These are phyloP conservation scores for Colletotrichum somersetense DNA, from an alignment of 2,329 filamentous ascomycete species.

Conservation along the genomic window DNA sequence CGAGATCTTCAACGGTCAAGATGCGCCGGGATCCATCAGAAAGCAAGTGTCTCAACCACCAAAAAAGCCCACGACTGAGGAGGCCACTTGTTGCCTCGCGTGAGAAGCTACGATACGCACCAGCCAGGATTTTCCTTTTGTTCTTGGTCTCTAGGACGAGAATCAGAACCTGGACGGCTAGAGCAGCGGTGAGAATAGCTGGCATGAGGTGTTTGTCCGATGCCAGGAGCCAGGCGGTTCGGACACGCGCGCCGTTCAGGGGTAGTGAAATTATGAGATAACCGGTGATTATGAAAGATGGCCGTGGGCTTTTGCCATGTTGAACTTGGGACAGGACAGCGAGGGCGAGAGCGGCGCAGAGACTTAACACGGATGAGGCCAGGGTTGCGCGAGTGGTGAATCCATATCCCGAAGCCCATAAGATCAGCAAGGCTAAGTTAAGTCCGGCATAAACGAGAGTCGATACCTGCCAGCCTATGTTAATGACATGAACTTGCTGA, in stretches of 20 bases:
- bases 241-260: slow-evolving; percentile 23
- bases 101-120: slow-evolving; percentile 17
- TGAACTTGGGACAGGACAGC: slow-evolving; percentile 23
- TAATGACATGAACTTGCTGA: slow-evolving; percentile 20
- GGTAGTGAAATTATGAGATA: slow-evolving; percentile 22
- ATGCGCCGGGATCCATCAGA: slow-evolving; percentile 23
- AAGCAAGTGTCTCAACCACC: slow-evolving; percentile 29
- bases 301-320: slow-evolving; percentile 21
- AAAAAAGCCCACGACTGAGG: slow-evolving; percentile 28
- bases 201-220: slow-evolving; percentile 19
- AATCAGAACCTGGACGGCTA: slow-evolving; percentile 26
- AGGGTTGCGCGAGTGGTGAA: slow-evolving; percentile 27
- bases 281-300: slow-evolving; percentile 25
- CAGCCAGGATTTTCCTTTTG: slow-evolving; percentile 23
- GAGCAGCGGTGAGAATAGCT: slow-evolving; percentile 21
- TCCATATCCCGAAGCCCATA: slow-evolving; percentile 26
- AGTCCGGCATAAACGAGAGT: slow-evolving; percentile 25
- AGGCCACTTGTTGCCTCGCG: slow-evolving; percentile 28
- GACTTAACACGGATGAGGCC: slow-evolving; percentile 23
- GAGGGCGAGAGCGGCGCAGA: slow-evolving; percentile 21
- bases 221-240: slow-evolving; percentile 27
- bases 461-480: slow-evolving; percentile 19
- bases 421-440: slow-evolving; percentile 23
- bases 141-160: slow-evolving; percentile 21
- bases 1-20: slow-evolving; percentile 27